Evolutionary conservation across 148 eudicot genomes (phyloP), one percentile per base, ranked within the genome.

Genomic region (Pharnaceum exiguum): DNA sequence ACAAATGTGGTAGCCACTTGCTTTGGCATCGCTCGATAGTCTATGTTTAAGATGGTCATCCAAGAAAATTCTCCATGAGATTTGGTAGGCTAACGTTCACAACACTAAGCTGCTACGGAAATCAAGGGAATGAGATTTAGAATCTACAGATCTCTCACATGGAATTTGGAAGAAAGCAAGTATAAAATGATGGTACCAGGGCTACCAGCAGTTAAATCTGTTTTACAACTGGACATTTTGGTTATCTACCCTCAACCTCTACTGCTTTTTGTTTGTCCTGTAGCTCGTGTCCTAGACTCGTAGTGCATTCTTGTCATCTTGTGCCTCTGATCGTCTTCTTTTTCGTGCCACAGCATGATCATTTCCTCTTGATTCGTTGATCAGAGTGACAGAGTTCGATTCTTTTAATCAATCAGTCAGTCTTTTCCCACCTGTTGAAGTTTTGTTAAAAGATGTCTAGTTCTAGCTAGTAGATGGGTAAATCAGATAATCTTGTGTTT

Each of bases 241-340:
- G 63, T 66, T 49, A 66, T 57, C 71, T 49, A 57, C 57, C 57
- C 57, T 39, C 63, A 49, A 49, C 57, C 57, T 39, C 63, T 39
- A 49, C 63, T 48, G 57, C 16, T 25, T 67, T 25, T 36, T 23
- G 4, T 16, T 33, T 51, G 52, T 59, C 53, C 16, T 36, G 1
- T 46, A 2, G 28, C 10, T 64, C 17, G 13, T 25, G 39, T 39
- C 44, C 18, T 19, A 51, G 30, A 40, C 3, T 43, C 51, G 16
- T 5, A 21, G 22, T 0, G 5, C 16, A 7, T 32, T 18, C 9
- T 50, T 24, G 31, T n/a, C 5, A 3, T 17, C 43, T n/a, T 54
- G 13, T 55, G 11, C 10, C 43, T 35, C 46, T 31, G n/a, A n/a
- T n/a, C 10, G 18, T 12, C 9, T 38, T 55, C 17, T 2, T n/a